phyloP scores from a whole-genome alignment of 1,284 basidiomycete genomes.

The Hypsizygus ulmarius region DNA sequence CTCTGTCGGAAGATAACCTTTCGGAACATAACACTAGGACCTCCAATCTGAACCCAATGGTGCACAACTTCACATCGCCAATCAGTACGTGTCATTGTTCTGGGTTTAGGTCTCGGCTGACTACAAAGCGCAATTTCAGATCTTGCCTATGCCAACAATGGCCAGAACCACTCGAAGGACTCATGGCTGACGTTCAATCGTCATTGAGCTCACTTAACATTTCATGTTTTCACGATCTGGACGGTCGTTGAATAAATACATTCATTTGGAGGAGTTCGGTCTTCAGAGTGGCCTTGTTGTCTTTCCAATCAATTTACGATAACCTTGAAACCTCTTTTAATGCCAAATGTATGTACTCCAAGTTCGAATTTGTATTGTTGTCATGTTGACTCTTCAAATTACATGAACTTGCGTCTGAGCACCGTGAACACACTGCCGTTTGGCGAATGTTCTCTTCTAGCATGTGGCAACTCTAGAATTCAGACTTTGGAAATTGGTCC shows the following conservation, averaged over 20 bases:
- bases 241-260: neutral
- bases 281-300: too few relatives aligned
- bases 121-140: conserved; percentile 7
- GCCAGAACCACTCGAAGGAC: neutral
- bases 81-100: conserved; percentile 17
- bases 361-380: too few relatives aligned
- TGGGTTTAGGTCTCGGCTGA: neutral
- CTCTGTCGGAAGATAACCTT: conserved; percentile 35
- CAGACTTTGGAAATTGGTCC: too few relatives aligned
- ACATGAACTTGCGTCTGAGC: too few relatives aligned
- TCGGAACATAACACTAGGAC: conserved; percentile 31
- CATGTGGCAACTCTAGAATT: too few relatives aligned
- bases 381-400: too few relatives aligned
- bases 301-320: too few relatives aligned
- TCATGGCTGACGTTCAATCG: conserved; percentile 15
- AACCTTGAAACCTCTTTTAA: too few relatives aligned
- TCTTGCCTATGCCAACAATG: conserved; percentile 8
- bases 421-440: too few relatives aligned
- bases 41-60: conserved; percentile 21
- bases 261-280: neutral
- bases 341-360: too few relatives aligned
- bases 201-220: neutral
- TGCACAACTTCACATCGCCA: conserved; percentile 26
- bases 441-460: too few relatives aligned
- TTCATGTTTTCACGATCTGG: neutral